phyloP scores from a whole-genome alignment of 371 early-diverging fungal genomes.

The Haplosporangium sp. region DNA sequence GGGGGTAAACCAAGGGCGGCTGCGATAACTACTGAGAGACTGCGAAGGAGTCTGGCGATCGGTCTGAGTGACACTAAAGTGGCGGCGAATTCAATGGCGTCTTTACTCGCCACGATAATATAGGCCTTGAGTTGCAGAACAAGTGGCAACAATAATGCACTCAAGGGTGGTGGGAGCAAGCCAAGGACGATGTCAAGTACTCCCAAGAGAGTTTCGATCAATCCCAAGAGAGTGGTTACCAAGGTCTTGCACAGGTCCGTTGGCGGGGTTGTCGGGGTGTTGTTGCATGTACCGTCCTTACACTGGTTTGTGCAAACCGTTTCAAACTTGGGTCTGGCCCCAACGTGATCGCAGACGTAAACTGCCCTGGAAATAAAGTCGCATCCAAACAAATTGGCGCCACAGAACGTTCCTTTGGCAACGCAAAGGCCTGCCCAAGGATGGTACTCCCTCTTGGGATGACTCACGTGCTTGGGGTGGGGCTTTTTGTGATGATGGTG shows the following conservation, averaged over 20 bases:
- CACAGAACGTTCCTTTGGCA: conserved; percentile 4
- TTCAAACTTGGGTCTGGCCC: neutral
- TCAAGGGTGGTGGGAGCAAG: no score
- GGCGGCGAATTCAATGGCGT: neutral
- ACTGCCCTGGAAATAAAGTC: conserved; percentile 9
- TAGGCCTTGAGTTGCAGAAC: no score
- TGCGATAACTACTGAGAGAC: neutral
- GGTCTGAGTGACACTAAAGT: neutral
- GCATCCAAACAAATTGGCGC: conserved; percentile 26
- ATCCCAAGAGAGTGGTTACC: no score
- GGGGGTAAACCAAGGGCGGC: neutral
- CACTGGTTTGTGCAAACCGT: conserved; percentile 1
- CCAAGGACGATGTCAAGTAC: no score
- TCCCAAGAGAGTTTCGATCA: no score
- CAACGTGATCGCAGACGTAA: conserved; percentile 7
- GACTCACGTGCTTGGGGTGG: neutral
- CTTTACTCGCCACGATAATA: neutral
- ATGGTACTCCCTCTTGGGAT: conserved; percentile 7
- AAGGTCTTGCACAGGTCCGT: no score
- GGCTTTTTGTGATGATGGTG: conserved; percentile 4
- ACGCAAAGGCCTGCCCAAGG: conserved; percentile 21
- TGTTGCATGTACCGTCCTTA: neutral
- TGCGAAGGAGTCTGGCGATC: neutral
- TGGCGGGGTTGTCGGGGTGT: no score
- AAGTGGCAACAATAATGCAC: no score